Base-by-base conservation (phyloP, 1,284 basidiomycete species). In the Mrakiaceae sp. region DNA sequence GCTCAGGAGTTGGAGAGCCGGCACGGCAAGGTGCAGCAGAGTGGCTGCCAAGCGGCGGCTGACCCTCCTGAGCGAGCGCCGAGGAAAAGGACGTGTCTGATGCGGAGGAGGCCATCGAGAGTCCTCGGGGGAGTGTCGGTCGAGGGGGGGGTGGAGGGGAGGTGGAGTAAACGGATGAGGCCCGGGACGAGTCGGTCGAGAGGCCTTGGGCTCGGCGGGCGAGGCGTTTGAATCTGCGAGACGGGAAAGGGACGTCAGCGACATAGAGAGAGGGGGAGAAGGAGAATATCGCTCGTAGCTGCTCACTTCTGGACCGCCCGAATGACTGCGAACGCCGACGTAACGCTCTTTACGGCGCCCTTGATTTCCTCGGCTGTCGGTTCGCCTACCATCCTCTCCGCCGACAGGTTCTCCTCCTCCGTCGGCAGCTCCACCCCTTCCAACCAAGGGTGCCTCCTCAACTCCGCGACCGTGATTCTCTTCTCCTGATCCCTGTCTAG, bases 371-470 rank as follows among this genome's bases (percentile, higher is more conserved):
- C 75, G 56, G 70, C 66, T 0, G 77, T 77, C 1, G 78, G 78
- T 66, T 77, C 77, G 60, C 74, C 74, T 53, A 79, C 76, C 47
- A 73, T 73, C 43, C 76, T 75, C 48, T 75, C 71, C 58, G 74
- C 69, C 65, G 72, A 74, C 69, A 79, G 68, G 66, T 78, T 78
- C 56, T 77, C 74, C 44, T 78, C 77, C 12, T 70, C 71, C 4
- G 69, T 62, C 3, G 77, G 76, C 69, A 80, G 72, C 2, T 76
- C 76, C 44, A 71, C 60, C 8, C 70, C 64, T 2, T 76, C 79
- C 16, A 78, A 70, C 78, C 78, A 81, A 0, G 73, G 64, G 67
- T 80, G 78, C 54, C 72, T 70, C 62, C 76, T 70, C 1, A 81
- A 69, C 8, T 74, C 69, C 1, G 64, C 54, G 69, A 79, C 75